phyloP scores from a whole-genome alignment of 169 alveolate species.

The Babesia divergens region DNA sequence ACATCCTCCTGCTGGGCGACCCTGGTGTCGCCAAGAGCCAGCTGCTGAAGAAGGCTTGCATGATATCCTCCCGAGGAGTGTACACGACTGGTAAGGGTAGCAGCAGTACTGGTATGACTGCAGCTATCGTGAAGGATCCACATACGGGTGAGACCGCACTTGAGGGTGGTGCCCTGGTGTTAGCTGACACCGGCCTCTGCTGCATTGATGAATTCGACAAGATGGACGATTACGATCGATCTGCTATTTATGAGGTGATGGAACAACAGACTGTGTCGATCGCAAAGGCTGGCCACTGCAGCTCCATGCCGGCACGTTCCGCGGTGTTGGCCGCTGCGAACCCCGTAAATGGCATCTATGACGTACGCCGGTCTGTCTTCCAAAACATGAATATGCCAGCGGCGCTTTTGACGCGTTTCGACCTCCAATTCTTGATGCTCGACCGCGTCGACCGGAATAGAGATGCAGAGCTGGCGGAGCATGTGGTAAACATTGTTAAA shows the following conservation, averaged over 20 bases:
- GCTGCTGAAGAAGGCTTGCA: slow-evolving; percentile 87
- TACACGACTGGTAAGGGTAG: slow-evolving; percentile 95
- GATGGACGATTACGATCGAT: slow-evolving; percentile 95
- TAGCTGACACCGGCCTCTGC: slow-evolving; percentile 96
- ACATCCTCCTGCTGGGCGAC: slow-evolving; percentile 92
- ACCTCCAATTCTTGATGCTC: slow-evolving; percentile 84
- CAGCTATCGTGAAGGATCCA: slow-evolving; percentile 95
- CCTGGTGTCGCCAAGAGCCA: slow-evolving; percentile 99
- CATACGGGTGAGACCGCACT: slow-evolving; percentile 86
- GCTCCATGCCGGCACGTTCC: slow-evolving; percentile 73
- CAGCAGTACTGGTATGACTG: slow-evolving; percentile 98
- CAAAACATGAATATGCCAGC: slow-evolving; percentile 96
- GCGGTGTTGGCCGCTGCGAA: slow-evolving; percentile 97
- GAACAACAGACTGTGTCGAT: slow-evolving; percentile 97
- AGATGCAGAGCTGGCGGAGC: slow-evolving; percentile 89
- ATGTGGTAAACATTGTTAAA: slow-evolving; percentile 88
- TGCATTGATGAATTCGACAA: slow-evolving; percentile 98
- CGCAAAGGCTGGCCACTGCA: slow-evolving; percentile 95
- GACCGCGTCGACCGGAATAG: slow-evolving; percentile 84
- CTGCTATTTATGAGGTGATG: slow-evolving; percentile 98
- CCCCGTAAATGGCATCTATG: slow-evolving; percentile 95
- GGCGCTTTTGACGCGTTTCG: slow-evolving; percentile 94
- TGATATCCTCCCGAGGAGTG: slow-evolving; percentile 88
- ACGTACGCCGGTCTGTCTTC: slow-evolving; percentile 83
- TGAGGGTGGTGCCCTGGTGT: slow-evolving; percentile 98